A percentile compares a stretch with the other conserved stretches of the same genome.
These are phyloP conservation scores for Kodamaea kakaduensis DNA, from an alignment of 805 yeast genomes.

Conservation along the genomic window DNA sequence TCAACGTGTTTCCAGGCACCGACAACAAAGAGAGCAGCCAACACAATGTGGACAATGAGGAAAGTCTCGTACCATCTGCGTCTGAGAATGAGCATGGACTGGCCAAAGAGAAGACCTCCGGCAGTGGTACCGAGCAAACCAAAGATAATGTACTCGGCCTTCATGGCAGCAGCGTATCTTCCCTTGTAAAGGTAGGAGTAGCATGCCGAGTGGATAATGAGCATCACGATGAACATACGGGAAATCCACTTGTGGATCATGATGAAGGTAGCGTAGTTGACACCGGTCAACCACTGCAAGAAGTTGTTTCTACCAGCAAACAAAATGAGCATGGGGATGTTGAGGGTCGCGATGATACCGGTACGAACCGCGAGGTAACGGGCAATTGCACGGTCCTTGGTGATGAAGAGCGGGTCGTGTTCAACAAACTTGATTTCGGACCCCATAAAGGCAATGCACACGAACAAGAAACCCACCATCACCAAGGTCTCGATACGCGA, in stretches of 20 bases:
- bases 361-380: conserved; percentile 41
- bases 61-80: conserved; percentile 37
- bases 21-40: conserved; percentile 39
- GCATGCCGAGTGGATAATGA: conserved; percentile 30
- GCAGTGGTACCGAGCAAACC: conserved; percentile 39
- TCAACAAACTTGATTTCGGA: conserved; percentile 10
- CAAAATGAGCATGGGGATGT: conserved; percentile 50
- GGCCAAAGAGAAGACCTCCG: conserved; percentile 28
- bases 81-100: conserved; percentile 32
- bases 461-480: conserved; percentile 18
- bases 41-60: conserved; percentile 29
- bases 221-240: conserved; percentile 25
- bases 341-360: conserved; percentile 41
- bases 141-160: neutral
- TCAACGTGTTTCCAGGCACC: conserved; percentile 48
- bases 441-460: conserved; percentile 15
- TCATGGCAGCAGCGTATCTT: neutral
- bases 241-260: conserved; percentile 44
- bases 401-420: conserved; percentile 15
- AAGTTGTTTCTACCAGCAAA: conserved; percentile 65
- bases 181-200: conserved; percentile 18
- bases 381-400: conserved; percentile 10
- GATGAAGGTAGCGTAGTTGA: conserved; percentile 44
- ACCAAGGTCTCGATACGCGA: conserved; percentile 33
- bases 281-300: conserved; percentile 55